Conservation (phyloP, 768 basidiomycete genomes). For the Lentinus tigrinus region DNA sequence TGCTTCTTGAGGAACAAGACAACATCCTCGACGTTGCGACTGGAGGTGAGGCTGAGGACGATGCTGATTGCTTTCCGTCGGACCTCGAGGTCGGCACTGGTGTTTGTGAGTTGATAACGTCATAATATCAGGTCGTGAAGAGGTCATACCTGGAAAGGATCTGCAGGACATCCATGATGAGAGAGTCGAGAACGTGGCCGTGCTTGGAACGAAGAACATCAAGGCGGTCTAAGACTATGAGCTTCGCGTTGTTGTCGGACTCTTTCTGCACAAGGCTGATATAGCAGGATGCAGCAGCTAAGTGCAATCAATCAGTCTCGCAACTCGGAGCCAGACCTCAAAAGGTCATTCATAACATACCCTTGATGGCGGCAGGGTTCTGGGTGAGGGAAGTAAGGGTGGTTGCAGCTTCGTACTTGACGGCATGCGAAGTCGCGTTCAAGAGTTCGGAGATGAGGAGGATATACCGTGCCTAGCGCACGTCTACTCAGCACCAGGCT, state of each 20-base stretch:
- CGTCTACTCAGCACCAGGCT: background rate
- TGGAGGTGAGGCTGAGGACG: conserved; percentile 89
- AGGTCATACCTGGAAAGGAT: conserved; percentile 69
- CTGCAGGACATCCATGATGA: conserved; percentile 95
- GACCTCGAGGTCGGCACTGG: conserved; percentile 93
- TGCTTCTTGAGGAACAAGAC: conserved; percentile 97
- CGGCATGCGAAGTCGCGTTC: conserved; percentile 85
- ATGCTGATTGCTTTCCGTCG: conserved; percentile 88
- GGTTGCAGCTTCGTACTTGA: conserved; percentile 97
- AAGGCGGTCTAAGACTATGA: conserved; percentile 92
- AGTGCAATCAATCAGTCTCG: background rate
- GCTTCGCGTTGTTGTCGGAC: conserved; percentile 98
- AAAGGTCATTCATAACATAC: conserved; percentile 37
- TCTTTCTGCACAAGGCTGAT: conserved; percentile 91
- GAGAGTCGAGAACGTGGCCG: conserved; percentile 82
- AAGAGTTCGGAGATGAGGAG: conserved; percentile 91
- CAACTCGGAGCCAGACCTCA: no score
- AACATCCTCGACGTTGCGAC: conserved; percentile 94
- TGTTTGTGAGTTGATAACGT: background rate
- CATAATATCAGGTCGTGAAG: background rate
- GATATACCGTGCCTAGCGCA: conserved; percentile 81
- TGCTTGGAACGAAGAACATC: conserved; percentile 81
- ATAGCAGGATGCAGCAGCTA: conserved; percentile 71
- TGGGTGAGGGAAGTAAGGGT: conserved; percentile 93
- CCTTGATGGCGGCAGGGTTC: conserved; percentile 95